Percentiles rank a stretch among this genome's conserved stretches.
phyloP scores from a whole-genome alignment of 2,329 filamentous ascomycete species.

The Fusarium pseudocircinatum region DNA sequence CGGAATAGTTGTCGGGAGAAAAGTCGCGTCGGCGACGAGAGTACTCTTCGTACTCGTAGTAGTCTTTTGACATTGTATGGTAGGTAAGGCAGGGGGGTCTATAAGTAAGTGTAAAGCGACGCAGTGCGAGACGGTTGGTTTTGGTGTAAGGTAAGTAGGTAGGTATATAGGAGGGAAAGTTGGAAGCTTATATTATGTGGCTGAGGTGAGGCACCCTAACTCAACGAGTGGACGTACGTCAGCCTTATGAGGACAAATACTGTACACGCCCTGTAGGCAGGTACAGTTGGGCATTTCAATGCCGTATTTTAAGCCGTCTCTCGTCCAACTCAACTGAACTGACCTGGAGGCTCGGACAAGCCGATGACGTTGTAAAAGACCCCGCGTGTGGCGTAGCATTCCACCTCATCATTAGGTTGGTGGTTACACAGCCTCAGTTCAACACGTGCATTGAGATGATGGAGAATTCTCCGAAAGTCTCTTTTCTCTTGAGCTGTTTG shows the following conservation, averaged over 20 bases:
- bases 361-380: constrained; percentile 20
- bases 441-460: not conserved
- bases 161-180: not conserved
- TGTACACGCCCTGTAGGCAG: not conserved
- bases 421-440: constrained; percentile 28
- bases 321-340: not conserved
- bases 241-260: constrained; percentile 23
- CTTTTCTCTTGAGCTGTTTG: not conserved
- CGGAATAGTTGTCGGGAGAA: constrained; percentile 48
- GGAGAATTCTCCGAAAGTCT: not conserved
- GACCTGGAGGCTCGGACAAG: not conserved
- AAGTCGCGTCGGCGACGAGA: constrained; percentile 42
- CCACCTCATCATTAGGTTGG: not conserved
- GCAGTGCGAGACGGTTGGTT: not conserved
- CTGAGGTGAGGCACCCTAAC: not conserved
- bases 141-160: not conserved
- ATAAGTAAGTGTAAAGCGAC: not conserved
- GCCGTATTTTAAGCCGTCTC: constrained; percentile 4
- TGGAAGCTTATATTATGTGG: constrained; percentile 12
- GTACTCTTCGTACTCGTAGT: constrained; percentile 46
- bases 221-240: not conserved
- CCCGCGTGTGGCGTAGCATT: constrained; percentile 31
- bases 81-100: not conserved
- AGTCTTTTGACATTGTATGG: constrained; percentile 38
- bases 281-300: no score